These are phyloP conservation scores for Diaporthe sp. DNA, from an alignment of 2,329 filamentous ascomycete species.

Conservation along the genomic window DNA sequence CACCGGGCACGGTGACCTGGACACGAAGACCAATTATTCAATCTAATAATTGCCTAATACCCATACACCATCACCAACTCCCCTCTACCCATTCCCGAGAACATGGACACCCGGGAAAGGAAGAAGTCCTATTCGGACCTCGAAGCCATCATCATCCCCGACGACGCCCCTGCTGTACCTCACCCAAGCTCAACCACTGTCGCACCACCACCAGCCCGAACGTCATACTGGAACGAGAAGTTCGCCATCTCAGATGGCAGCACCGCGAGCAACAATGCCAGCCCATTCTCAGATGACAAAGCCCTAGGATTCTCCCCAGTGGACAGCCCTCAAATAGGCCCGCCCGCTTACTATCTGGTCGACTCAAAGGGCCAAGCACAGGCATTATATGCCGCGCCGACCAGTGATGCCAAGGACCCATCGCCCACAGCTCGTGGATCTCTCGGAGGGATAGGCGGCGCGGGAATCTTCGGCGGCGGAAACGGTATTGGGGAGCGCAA, in stretches of 20 bases:
- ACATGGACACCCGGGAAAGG: conserved; percentile 13
- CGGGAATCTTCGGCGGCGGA: conserved; percentile 1
- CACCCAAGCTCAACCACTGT: conserved; percentile 4
- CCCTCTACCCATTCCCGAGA: neutral
- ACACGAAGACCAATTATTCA: conserved; percentile 12
- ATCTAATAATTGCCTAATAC: conserved; percentile 22
- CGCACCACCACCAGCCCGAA: conserved; percentile 6
- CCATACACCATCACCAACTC: neutral
- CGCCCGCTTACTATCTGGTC: conserved; percentile 38
- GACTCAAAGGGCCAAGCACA: conserved; percentile 38
- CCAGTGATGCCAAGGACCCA: conserved; percentile 1
- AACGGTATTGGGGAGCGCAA: conserved; percentile 1
- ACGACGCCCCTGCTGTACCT: neutral
- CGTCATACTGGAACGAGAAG: conserved; percentile 39
- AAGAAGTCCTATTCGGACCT: conserved; percentile 39
- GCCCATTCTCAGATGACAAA: conserved; percentile 24
- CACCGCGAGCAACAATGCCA: neutral
- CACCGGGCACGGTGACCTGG: conserved; percentile 19
- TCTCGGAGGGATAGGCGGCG: conserved; percentile 9
- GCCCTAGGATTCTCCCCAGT: conserved; percentile 6
- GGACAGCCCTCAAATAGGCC: conserved; percentile 28
- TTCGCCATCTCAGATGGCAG: conserved; percentile 27
- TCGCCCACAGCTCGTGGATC: neutral
- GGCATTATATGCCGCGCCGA: conserved; percentile 33
- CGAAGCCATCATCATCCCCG: conserved; percentile 33